phyloP scores from a whole-genome alignment of 2,329 filamentous ascomycete species.

The Chaetomium sp. region DNA sequence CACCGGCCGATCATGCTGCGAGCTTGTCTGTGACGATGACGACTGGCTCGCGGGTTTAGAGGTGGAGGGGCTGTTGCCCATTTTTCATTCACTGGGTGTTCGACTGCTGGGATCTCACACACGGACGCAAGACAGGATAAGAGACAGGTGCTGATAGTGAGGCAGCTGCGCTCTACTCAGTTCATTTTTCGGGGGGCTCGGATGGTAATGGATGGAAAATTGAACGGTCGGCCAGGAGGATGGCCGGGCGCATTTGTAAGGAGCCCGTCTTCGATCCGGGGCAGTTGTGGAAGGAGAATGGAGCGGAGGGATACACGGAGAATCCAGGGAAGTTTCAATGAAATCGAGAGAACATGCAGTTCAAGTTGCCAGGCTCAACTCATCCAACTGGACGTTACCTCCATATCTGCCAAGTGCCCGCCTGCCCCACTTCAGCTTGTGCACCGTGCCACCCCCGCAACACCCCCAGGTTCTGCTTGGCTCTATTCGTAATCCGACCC shows the following conservation, averaged over 20 bases:
- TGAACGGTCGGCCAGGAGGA: background rate
- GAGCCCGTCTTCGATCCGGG: slow-evolving; percentile 10
- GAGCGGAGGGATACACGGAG: slow-evolving; percentile 5
- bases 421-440: slow-evolving; percentile 13
- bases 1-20: slow-evolving; percentile 35
- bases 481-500: background rate
- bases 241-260: slow-evolving; percentile 18
- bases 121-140: slow-evolving; percentile 12
- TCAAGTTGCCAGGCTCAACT: background rate
- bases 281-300: slow-evolving; percentile 7
- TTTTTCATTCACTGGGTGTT: slow-evolving; percentile 29
- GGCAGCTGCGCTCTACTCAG: slow-evolving; percentile 1
- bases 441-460: slow-evolving; percentile 30
- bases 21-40: slow-evolving; percentile 28
- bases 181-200: slow-evolving; percentile 17
- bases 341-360: background rate
- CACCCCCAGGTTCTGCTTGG: background rate
- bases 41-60: slow-evolving; percentile 36
- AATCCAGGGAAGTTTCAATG: slow-evolving; percentile 15
- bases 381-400: background rate
- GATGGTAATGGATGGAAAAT: slow-evolving; percentile 1
- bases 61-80: slow-evolving; percentile 44
- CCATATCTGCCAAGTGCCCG: background rate
- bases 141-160: background rate
- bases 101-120: slow-evolving; percentile 14